Evolutionary conservation across 257 asterid genomes (phyloP), one percentile per base, ranked within the genome.

Genomic region (Petrea volubilis): DNA sequence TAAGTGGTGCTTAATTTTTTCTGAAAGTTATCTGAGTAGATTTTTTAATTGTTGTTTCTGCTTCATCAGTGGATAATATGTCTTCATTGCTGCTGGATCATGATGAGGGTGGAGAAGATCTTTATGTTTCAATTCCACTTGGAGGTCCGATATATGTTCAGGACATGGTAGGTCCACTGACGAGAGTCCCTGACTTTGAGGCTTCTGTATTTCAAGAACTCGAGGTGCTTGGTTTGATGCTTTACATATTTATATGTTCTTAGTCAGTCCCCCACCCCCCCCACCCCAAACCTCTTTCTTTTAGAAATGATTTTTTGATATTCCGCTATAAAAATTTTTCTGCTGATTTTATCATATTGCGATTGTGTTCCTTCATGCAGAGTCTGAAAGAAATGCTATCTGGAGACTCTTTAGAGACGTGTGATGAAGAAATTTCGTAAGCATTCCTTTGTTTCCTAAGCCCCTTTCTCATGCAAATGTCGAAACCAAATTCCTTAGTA

Each of bases 141-240:
- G 97, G 97, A 49, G 97, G 97, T 17, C 96, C 97, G 10, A 79
- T 87, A 56, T 90, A 80, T 60, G 81, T 83, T 9, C 74, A 80
- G 3, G 85, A 87, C 80, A 86, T 81, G 86, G 80, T 89, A 7
- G 86, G 94, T 49, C 88, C 89, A 7, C 85, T 79, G 71, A 89
- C 88, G 2, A 77, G 78, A 59, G 90, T 84, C 59, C 80, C 95
- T 14, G 86, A 80, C 28, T 92, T 89, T 28, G 90, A 89, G 81
- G 65, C 28, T 63, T 61, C 80, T 72, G 85, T 84, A 15, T 81
- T 29, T 77, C 78, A 64, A 55, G 90, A 86, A 66, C 96, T 92
- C 74, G 81, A 86, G 95, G 97, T 88, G 67, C 38, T 20, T 29
- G 8, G 15, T 17, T 51, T 68, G 28, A 38, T 77, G 33, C 10